Conservation (phyloP, 768 basidiomycete species). For the Suillus paluster region DNA sequence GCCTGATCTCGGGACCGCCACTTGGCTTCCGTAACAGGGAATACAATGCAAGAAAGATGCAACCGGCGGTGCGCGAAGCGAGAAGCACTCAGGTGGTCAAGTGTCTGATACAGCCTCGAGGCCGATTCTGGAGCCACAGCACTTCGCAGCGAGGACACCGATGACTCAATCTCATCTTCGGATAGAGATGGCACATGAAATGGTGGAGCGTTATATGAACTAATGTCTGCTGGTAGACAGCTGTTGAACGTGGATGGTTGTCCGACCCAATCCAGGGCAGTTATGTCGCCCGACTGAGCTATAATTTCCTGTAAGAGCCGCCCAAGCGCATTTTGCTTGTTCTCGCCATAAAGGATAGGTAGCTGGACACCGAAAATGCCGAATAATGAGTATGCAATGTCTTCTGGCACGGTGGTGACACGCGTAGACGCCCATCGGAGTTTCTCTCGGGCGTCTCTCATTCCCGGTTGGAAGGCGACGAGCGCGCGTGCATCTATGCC, state of each 20-base stretch:
- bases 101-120: not conserved
- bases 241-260: not conserved
- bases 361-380: not conserved
- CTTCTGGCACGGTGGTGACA: not conserved
- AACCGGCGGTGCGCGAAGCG: not conserved
- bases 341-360: not conserved
- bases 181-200: not conserved
- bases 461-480: not conserved
- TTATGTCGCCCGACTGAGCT: not conserved
- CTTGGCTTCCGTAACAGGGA: not conserved
- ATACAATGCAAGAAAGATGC: not conserved
- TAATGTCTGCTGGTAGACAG: not conserved
- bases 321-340: not conserved
- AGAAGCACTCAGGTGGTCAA: not conserved
- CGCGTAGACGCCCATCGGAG: not conserved
- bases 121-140: not conserved
- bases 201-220: not conserved
- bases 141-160: not conserved
- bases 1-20: not conserved
- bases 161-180: not conserved
- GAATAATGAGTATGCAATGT: not conserved
- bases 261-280: not conserved
- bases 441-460: not conserved
- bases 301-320: not conserved
- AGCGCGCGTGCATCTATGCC: not conserved